These are phyloP conservation scores for Daldinia grandis DNA, from an alignment of 495 filamentous ascomycete species.

Conservation along the genomic window DNA sequence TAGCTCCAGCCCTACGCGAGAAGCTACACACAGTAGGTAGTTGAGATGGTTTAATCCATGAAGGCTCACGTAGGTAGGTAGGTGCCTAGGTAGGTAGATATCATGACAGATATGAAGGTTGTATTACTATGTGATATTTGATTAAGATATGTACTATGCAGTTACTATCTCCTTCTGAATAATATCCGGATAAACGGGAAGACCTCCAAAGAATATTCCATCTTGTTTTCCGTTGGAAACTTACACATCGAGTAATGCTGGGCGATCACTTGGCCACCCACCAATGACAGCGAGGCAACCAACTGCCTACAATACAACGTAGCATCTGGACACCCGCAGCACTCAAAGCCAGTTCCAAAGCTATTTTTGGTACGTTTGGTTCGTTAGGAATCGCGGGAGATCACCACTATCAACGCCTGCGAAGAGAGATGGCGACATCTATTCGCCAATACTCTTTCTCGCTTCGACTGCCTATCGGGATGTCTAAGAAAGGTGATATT, in stretches of 20 bases:
- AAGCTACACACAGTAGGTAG: not conserved
- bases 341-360: slow-evolving; percentile 2
- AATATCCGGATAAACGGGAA: slow-evolving; percentile 32
- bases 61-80: not conserved
- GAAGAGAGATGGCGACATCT: not conserved
- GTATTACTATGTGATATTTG: not conserved
- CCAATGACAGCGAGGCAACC: slow-evolving; percentile 30
- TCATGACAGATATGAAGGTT: not conserved
- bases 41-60: slow-evolving; percentile 7
- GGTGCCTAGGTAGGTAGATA: no score
- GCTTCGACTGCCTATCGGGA: slow-evolving; percentile 32
- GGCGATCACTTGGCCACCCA: slow-evolving; percentile 20
- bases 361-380: slow-evolving; percentile 36
- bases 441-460: slow-evolving; percentile 20
- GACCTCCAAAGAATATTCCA: slow-evolving; percentile 17
- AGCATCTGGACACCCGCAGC: slow-evolving; percentile 30
- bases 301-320: slow-evolving; percentile 40
- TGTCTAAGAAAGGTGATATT: not conserved
- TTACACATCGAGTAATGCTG: slow-evolving; percentile 16
- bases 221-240: slow-evolving; percentile 15
- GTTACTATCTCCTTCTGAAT: not conserved
- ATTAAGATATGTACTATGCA: not conserved
- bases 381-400: slow-evolving; percentile 41
- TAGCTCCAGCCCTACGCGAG: slow-evolving; percentile 18
- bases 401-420: slow-evolving; percentile 36